Percentiles rank a stretch among this genome's conserved stretches.
These are phyloP conservation scores for Colletotrichum lupini DNA, from an alignment of 2,329 filamentous ascomycete species.

Conservation along the genomic window DNA sequence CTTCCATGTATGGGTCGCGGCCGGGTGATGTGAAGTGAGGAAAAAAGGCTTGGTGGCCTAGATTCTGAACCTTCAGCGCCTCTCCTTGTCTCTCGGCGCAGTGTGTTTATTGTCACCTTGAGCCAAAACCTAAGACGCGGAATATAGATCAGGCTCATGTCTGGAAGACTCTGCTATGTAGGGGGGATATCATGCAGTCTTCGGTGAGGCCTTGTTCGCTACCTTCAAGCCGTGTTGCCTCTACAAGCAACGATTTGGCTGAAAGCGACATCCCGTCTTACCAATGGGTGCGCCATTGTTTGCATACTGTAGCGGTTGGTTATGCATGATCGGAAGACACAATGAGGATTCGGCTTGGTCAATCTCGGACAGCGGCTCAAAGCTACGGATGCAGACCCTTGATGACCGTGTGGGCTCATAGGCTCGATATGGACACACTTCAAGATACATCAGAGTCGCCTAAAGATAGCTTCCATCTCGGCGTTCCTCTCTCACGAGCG, in stretches of 20 bases:
- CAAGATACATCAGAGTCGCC: background rate
- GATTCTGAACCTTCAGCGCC: too few relatives aligned
- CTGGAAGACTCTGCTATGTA: background rate
- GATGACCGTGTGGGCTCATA: too few relatives aligned
- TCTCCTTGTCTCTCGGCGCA: too few relatives aligned
- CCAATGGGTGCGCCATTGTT: background rate
- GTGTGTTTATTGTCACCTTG: too few relatives aligned
- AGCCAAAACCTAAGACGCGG: too few relatives aligned
- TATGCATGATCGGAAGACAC: background rate
- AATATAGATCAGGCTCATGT: background rate
- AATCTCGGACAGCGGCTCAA: background rate
- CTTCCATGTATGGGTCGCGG: too few relatives aligned
- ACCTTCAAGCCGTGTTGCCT: background rate
- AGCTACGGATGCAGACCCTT: background rate
- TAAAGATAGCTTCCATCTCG: background rate
- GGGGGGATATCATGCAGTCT: background rate
- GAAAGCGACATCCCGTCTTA: background rate
- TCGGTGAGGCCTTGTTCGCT: background rate
- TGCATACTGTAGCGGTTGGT: background rate
- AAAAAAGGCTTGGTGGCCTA: too few relatives aligned
- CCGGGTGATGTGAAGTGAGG: too few relatives aligned
- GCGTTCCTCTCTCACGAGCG: background rate
- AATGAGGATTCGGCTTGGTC: background rate
- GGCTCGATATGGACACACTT: background rate
- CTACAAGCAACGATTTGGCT: background rate